Evolutionary conservation across 225 moss, liverwort and hornwort genomes (phyloP), one percentile per base, ranked within the genome.

Genomic region (Takakia lepidozioides): DNA sequence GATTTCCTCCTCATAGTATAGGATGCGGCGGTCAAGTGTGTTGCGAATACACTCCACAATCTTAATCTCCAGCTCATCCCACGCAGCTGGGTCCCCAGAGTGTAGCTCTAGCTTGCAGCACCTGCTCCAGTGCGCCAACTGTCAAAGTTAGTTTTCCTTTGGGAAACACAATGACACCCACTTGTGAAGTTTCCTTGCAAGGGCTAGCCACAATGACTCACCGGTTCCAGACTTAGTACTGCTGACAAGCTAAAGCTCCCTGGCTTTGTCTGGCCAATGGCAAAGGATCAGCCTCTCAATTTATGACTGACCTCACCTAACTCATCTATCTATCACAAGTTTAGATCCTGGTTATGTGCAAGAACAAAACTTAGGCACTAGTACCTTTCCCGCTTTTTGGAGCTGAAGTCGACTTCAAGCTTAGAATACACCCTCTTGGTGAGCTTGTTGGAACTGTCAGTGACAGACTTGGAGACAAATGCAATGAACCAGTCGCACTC

Each of bases 401-500:
- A 81, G 77, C 85, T 98, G 61, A 98, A 98, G 71, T 98, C 98
- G 57, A 69, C 65, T 69, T 98, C 91, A 48, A 98, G 80, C 65
- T 67, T 83, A 62, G 63, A 71, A 41, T 85, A 91, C 11, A 87
- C 91, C 62, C 62, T 83, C 69, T 79, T 98, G 51, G 74, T 70
- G 56, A 85, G 72, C 63, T 91, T 98, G 58, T 76, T 57, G 27
- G 83, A 57, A 34, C 62, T 64, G 47, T 98, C 98, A 50, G 69
- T 76, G 24, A 67, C 64, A 41, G 84, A 68, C 63, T 83, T 98
- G 41, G 80, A 75, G 62, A 98, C 82, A 56, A 87, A 98, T 10
- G 91, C 82, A 55, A 98, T 87, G 63, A 98, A 87, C 98, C 98
- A 98, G 52, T 98, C 98, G 63, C 81, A 91, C 60, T 98, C 91